These are phyloP conservation scores for Dunaliella sp. DNA, from an alignment of 139 green algal genomes.

Conservation along the genomic window DNA sequence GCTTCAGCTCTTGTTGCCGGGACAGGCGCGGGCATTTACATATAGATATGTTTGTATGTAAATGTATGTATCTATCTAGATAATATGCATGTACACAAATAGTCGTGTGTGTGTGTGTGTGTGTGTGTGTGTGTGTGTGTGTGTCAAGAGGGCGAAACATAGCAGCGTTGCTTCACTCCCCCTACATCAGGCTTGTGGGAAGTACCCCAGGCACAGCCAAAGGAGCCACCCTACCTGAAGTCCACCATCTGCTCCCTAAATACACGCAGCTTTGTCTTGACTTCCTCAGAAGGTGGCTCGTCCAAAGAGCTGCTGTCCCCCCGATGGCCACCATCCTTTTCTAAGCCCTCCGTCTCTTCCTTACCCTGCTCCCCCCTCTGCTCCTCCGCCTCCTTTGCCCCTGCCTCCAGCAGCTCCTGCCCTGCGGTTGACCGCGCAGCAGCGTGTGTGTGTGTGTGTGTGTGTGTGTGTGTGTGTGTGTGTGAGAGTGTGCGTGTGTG, in stretches of 20 bases:
- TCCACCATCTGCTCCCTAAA: constrained; percentile 13
- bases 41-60: neutral
- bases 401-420: neutral
- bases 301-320: too few relatives aligned
- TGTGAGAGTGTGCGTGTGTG: neutral
- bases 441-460: neutral
- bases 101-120: neutral
- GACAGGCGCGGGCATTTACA: too few relatives aligned
- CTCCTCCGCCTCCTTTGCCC: neutral
- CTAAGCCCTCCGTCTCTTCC: neutral
- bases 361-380: neutral
- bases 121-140: too few relatives aligned
- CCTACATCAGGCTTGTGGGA: neutral
- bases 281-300: neutral
- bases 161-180: too few relatives aligned
- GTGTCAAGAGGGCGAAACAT: too few relatives aligned
- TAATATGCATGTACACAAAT: neutral
- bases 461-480: neutral
- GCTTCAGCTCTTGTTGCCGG: too few relatives aligned
- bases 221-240: neutral
- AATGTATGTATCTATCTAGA: neutral
- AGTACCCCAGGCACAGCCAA: neutral
- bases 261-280: constrained; percentile 4
- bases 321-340: neutral
- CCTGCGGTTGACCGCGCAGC: neutral